Percentiles rank a stretch among this genome's conserved stretches.
These are phyloP conservation scores for Pseudocercospora crystallina DNA, from an alignment of 2,329 filamentous ascomycete species.

Conservation along the genomic window DNA sequence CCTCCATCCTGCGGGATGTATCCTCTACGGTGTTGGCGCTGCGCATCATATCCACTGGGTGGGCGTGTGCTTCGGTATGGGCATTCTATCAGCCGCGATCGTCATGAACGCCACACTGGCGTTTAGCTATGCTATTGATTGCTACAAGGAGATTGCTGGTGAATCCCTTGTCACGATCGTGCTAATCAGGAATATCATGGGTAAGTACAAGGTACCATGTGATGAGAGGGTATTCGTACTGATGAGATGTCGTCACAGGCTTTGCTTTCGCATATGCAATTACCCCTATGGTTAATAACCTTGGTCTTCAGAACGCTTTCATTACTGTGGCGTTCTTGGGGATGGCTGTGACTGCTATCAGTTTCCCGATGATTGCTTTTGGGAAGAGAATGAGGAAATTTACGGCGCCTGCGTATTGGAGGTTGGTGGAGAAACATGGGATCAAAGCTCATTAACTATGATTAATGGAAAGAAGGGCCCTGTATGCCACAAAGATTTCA, in stretches of 20 bases:
- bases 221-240: no score
- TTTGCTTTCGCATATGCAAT: conserved; percentile 51
- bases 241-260: no score
- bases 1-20: conserved; percentile 45
- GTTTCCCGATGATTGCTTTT: no score
- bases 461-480: no score
- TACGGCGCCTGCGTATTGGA: no score
- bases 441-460: no score
- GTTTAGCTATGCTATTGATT: conserved; percentile 46
- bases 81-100: conserved; percentile 46
- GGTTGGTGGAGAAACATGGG: no score
- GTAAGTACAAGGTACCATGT: no score
- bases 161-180: conserved; percentile 49
- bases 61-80: conserved; percentile 47
- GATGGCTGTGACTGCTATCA: conserved; percentile 41
- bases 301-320: conserved; percentile 46
- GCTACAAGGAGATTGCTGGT: conserved; percentile 46
- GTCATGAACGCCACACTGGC: conserved; percentile 43
- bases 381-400: no score
- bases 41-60: conserved; percentile 44
- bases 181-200: conserved; percentile 49
- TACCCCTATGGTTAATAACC: conserved; percentile 45
- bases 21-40: conserved; percentile 55
- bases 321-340: conserved; percentile 45
- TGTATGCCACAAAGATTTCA: no score